A percentile compares a stretch with the other conserved stretches of the same genome.
Evolutionary conservation across 2,329 filamentous ascomycete genomes (phyloP).

Genomic region (Cytospora mali): DNA sequence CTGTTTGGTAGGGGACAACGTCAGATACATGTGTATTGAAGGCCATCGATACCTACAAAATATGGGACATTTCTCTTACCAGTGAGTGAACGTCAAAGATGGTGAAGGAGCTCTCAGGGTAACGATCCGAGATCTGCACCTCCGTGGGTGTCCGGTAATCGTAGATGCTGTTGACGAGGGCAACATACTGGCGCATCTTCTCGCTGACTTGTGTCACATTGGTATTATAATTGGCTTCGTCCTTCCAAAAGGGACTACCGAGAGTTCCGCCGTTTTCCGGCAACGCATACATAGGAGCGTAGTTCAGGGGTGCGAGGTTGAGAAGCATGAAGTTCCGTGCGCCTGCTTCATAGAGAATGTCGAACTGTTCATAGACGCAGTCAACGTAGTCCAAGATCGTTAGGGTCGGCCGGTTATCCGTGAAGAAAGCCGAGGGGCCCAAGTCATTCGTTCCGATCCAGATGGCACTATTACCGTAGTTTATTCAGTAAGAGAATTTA

Average conservation of each 20-base stretch:
- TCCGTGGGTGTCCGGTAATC: constrained; percentile 54
- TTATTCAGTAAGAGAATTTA: neutral
- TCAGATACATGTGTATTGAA: neutral
- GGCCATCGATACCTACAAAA: neutral
- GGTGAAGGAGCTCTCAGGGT: constrained; percentile 53
- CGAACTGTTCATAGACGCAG: constrained; percentile 55
- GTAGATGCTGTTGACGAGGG: constrained; percentile 53
- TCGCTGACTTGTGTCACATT: constrained; percentile 54
- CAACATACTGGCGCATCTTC: constrained; percentile 55
- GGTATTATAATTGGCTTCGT: constrained; percentile 40
- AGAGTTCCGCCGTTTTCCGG: constrained; percentile 47
- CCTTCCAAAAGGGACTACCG: constrained; percentile 48
- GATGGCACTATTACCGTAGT: constrained; percentile 39
- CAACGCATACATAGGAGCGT: constrained; percentile 55
- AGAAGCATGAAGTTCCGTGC: constrained; percentile 60
- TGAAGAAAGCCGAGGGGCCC: constrained; percentile 55
- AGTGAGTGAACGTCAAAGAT: constrained; percentile 56
- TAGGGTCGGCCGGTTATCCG: constrained; percentile 56
- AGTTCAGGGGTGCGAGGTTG: constrained; percentile 57
- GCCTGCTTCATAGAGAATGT: constrained; percentile 52
- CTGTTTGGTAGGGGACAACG: constrained; percentile 34
- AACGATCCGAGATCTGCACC: constrained; percentile 44
- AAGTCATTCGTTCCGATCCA: constrained; percentile 68
- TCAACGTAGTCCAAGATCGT: constrained; percentile 50
- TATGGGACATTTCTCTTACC: constrained; percentile 38